Evolutionary conservation across 1,284 basidiomycete genomes (phyloP), one percentile per base, ranked within the genome.

Genomic region (Mycosarcoma maydis): DNA sequence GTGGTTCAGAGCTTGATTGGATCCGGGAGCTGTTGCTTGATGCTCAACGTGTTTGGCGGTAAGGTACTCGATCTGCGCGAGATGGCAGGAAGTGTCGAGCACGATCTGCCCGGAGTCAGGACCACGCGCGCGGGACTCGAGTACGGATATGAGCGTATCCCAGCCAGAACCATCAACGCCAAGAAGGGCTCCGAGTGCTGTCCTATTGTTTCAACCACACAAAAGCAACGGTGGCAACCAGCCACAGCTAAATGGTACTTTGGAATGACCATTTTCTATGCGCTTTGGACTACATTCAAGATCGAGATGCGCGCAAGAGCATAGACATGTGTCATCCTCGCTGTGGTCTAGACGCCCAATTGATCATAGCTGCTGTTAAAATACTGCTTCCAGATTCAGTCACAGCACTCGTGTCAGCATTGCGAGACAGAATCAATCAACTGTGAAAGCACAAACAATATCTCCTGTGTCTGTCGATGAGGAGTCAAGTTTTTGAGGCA

Each of bases 251-350:
- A 61, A 32, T 40, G 58, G 40, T 51, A 20, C 38, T 68, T 27
- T 32, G 65, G 65, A 22, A 68, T 68, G 65, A 68, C 65, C 9
- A 68, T 68, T 26, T 14, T 58, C 4, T 52, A 68, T 17, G 65
- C 65, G 16, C 50, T 68, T 3, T 68, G 49, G 46, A 61, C 58
- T 14, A 68, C 53, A 10, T 61, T 68, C 50, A 61, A 62, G 16
- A 68, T 68, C 39, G 65, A 68, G 39, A 62, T 68, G 57, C 53
- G 39, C 3, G 54, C 58, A 6, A 54, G 62, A 29, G 55, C 62
- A 4, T 66, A 30, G 26, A 41, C n/a, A n/a, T n/a, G 29, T 40
- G 0, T 29, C 20, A 14, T 43, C n/a, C 13, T 7, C 38, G 24
- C 16, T 29, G 17, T 19, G 9, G n/a, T n/a, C n/a, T n/a, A n/a